These are phyloP conservation scores for Penicillium sp. DNA, from an alignment of 2,329 filamentous ascomycete genomes.

Conservation along the genomic window DNA sequence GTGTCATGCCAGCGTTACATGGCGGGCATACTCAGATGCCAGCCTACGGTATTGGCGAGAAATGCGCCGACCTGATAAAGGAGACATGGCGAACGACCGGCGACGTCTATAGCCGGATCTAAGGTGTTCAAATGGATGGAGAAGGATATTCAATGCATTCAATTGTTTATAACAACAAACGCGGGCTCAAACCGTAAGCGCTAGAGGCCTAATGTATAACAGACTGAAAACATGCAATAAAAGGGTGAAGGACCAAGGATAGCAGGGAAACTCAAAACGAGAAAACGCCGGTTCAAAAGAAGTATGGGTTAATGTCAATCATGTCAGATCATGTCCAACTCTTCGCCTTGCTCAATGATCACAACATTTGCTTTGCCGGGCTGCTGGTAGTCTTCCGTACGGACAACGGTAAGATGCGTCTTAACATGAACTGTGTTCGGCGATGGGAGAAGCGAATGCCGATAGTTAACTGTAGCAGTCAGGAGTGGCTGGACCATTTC, in stretches of 20 bases:
- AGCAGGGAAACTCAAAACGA: neutral
- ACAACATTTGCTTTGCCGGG: neutral
- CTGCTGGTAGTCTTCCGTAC: neutral
- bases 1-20: constrained; percentile 55
- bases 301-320: neutral
- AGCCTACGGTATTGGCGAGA: constrained; percentile 60
- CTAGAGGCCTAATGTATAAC: neutral
- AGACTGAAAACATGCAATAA: neutral
- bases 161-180: neutral
- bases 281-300: neutral
- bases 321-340: neutral
- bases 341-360: neutral
- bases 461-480: constrained; percentile 32
- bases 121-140: neutral
- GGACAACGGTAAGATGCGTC: constrained; percentile 25
- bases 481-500: constrained; percentile 25
- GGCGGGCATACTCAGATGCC: constrained; percentile 59
- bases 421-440: constrained; percentile 25
- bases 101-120: constrained; percentile 19
- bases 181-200: neutral
- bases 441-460: constrained; percentile 33
- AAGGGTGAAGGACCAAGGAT: neutral
- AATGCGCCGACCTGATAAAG: constrained; percentile 55
- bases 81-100: constrained; percentile 30
- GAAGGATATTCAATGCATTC: neutral